Percentiles rank a stretch among this genome's conserved stretches.
Conservation (phyloP, 441 rosid species). For the Eruca vesicaria region DNA sequence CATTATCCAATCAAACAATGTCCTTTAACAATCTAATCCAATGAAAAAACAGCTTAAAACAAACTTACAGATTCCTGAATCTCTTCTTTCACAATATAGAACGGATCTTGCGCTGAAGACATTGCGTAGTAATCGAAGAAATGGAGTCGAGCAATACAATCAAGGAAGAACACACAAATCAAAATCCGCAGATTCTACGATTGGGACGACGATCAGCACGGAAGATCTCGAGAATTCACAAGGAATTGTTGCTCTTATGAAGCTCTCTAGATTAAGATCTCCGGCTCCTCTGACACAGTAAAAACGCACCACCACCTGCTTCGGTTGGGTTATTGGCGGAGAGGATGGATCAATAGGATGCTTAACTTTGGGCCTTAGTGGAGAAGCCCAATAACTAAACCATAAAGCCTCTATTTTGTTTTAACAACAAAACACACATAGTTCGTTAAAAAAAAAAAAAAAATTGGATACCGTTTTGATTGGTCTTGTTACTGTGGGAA, state of each 20-base stretch:
- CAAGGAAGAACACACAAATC: not conserved
- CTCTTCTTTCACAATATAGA: conserved; percentile 94
- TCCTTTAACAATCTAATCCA: not conserved
- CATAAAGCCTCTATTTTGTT: too few species aligned
- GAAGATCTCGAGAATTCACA: not conserved
- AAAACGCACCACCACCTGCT: too few species aligned
- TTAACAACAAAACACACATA: too few species aligned
- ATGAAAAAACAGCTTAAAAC: not conserved
- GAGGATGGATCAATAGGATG: too few species aligned
- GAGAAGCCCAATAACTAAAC: too few species aligned
- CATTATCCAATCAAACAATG: conserved; percentile 7
- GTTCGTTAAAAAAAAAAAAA: too few species aligned
- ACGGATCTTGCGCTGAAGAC: conserved; percentile 98
- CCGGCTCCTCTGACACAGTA: too few species aligned
- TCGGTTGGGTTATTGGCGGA: too few species aligned
- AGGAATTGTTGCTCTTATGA: not conserved
- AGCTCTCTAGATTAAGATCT: not conserved
- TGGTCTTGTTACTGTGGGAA: too few species aligned
- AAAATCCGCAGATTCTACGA: too few species aligned
- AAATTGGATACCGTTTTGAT: too few species aligned
- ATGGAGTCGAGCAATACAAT: not conserved
- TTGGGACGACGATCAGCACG: not conserved
- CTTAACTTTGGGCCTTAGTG: too few species aligned
- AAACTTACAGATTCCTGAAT: conserved; percentile 91
- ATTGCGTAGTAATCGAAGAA: conserved; percentile 29